Evolutionary conservation across 306 rosid species (phyloP).

Genomic region (Castanopsis chinensis): DNA sequence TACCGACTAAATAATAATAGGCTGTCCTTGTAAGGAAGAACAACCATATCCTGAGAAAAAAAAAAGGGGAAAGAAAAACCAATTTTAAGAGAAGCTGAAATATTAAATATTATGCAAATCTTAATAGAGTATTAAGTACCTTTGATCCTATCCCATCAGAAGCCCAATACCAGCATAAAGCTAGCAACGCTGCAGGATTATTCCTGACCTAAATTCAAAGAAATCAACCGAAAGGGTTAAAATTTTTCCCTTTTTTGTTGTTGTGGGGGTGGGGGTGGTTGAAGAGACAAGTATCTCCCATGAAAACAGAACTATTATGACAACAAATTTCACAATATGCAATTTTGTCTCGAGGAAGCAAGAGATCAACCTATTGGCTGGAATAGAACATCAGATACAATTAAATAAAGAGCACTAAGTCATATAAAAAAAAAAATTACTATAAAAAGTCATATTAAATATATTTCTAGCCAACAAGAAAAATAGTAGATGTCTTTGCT

Average conservation of each 20-base stretch:
- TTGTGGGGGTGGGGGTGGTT: neutral
- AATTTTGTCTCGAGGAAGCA: neutral
- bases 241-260: neutral
- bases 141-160: slow-evolving; percentile 93
- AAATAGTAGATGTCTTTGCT: too few relatives aligned
- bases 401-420: too few relatives aligned
- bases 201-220: slow-evolving; percentile 52
- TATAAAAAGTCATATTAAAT: too few relatives aligned
- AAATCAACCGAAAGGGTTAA: slow-evolving; percentile 5
- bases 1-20: slow-evolving; percentile 86
- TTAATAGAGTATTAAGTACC: slow-evolving; percentile 47
- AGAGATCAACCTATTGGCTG: neutral
- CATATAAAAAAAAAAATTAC: too few relatives aligned
- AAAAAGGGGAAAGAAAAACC: slow-evolving; percentile 12
- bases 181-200: slow-evolving; percentile 95
- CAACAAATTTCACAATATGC: neutral
- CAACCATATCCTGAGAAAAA: slow-evolving; percentile 84
- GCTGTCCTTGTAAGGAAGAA: slow-evolving; percentile 97
- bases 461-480: too few relatives aligned
- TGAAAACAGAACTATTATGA: neutral
- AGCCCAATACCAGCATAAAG: slow-evolving; percentile 98
- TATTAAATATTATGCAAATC: neutral
- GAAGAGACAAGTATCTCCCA: neutral
- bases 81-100: slow-evolving; percentile 15
- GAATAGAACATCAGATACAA: too few relatives aligned